Percentiles rank a stretch among this genome's conserved stretches.
Evolutionary conservation across 2,329 filamentous ascomycete species (phyloP).

Genomic region (Hirsutella minnesotensis): DNA sequence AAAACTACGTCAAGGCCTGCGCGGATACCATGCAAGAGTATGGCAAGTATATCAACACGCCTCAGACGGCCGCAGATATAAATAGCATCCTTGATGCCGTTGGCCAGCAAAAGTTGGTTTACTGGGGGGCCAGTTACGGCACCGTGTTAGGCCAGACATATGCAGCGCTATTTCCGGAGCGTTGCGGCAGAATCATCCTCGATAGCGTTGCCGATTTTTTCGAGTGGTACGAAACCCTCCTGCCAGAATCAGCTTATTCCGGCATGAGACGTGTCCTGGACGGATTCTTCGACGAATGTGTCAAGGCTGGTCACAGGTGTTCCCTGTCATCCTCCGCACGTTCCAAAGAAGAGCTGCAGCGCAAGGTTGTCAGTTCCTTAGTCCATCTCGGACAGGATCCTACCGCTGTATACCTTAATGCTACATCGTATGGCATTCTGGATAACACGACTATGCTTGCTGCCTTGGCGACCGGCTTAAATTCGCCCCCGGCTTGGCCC

Average conservation of each 20-base stretch:
- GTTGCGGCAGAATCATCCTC: slow-evolving; percentile 20
- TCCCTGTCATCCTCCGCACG: slow-evolving; percentile 23
- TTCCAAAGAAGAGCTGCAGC: slow-evolving; percentile 21
- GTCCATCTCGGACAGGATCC: slow-evolving; percentile 24
- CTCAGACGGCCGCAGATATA: too few species aligned
- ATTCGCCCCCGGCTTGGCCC: slow-evolving; percentile 25
- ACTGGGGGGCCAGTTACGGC: slow-evolving; percentile 32
- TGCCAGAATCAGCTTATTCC: slow-evolving; percentile 14
- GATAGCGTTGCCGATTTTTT: slow-evolving; percentile 22
- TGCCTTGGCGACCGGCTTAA: slow-evolving; percentile 21
- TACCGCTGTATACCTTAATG: slow-evolving; percentile 29
- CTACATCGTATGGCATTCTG: slow-evolving; percentile 23
- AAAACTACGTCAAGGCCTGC: slow-evolving; percentile 28
- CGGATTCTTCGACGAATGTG: slow-evolving; percentile 22
- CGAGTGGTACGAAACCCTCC: slow-evolving; percentile 18
- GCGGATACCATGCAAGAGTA: slow-evolving; percentile 31
- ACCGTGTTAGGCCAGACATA: slow-evolving; percentile 27
- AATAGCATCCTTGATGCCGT: slow-evolving; percentile 32
- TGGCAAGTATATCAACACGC: slow-evolving; percentile 33
- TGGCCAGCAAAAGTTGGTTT: slow-evolving; percentile 19
- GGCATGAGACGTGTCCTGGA: slow-evolving; percentile 18
- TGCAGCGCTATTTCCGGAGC: too few species aligned
- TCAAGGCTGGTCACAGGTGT: slow-evolving; percentile 31
- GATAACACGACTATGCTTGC: slow-evolving; percentile 21
- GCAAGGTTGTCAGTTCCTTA: slow-evolving; percentile 20